These are phyloP conservation scores for Trichoderma asperellum DNA, from an alignment of 2,329 filamentous ascomycete genomes.

Conservation along the genomic window DNA sequence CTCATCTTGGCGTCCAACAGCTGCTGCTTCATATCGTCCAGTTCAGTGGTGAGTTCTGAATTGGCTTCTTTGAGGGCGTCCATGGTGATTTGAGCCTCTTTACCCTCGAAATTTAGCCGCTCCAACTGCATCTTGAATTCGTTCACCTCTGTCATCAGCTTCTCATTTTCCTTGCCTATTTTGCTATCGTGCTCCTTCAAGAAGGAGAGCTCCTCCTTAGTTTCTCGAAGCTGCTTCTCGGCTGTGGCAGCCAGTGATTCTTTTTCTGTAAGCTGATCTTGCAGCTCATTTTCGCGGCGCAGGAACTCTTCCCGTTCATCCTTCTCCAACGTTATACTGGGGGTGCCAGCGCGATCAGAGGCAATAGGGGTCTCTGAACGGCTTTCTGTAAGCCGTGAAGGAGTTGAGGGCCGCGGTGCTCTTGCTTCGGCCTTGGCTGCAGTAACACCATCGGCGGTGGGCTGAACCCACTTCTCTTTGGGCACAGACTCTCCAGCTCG, in stretches of 20 bases:
- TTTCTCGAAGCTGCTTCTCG: slow-evolving; percentile 80
- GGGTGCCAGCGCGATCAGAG: slow-evolving; percentile 84
- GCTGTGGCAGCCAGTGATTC: slow-evolving; percentile 78
- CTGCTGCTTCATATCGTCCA: slow-evolving; percentile 96
- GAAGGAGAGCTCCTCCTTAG: slow-evolving; percentile 81
- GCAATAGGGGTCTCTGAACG: slow-evolving; percentile 66
- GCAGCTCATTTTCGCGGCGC: slow-evolving; percentile 91
- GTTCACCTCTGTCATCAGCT: slow-evolving; percentile 81
- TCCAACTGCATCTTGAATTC: slow-evolving; percentile 97
- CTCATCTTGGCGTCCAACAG: slow-evolving; percentile 95
- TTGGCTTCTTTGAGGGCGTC: slow-evolving; percentile 97
- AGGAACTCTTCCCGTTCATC: slow-evolving; percentile 97
- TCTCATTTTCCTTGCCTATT: slow-evolving; percentile 88
- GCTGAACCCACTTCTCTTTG: slow-evolving; percentile 81
- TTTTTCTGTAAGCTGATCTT: slow-evolving; percentile 93
- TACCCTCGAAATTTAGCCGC: slow-evolving; percentile 92
- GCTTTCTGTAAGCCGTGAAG: slow-evolving; percentile 58
- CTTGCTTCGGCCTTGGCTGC: slow-evolving; percentile 49
- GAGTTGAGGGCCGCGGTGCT: slow-evolving; percentile 57
- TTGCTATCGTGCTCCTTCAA: slow-evolving; percentile 86
- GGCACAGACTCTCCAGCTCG: slow-evolving; percentile 85
- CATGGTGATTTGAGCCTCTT: slow-evolving; percentile 97
- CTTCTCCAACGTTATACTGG: slow-evolving; percentile 86
- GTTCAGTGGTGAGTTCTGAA: slow-evolving; percentile 83
- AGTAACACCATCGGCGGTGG: slow-evolving; percentile 55